Evolutionary conservation across 2,329 filamentous ascomycete genomes (phyloP).

Genomic region (Fusarium cyanostomum): DNA sequence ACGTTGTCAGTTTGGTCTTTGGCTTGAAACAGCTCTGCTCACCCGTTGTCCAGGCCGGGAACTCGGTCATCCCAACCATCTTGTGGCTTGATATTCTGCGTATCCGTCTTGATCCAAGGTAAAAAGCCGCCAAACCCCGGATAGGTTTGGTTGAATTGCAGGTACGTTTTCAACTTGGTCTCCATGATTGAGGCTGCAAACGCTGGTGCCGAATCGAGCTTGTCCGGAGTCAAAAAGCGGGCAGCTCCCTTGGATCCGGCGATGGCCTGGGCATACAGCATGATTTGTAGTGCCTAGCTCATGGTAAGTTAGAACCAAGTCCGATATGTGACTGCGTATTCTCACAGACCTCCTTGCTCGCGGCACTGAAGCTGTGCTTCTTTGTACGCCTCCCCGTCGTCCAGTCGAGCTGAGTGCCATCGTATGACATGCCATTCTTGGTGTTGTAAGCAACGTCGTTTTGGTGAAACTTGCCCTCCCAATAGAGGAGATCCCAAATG

Average conservation of each 20-base stretch:
- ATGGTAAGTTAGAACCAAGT: neutral
- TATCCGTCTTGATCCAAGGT: slow-evolving; percentile 50
- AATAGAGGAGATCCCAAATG: slow-evolving; percentile 51
- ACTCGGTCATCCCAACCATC: slow-evolving; percentile 52
- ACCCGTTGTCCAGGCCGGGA: slow-evolving; percentile 54
- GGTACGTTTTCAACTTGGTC: slow-evolving; percentile 52
- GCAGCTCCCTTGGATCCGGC: slow-evolving; percentile 50
- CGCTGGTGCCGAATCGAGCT: slow-evolving; percentile 44
- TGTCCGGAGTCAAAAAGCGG: slow-evolving; percentile 49
- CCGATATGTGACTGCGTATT: neutral
- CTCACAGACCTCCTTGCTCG: slow-evolving; percentile 47
- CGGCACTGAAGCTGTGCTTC: slow-evolving; percentile 53
- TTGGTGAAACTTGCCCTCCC: slow-evolving; percentile 57
- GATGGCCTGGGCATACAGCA: slow-evolving; percentile 55
- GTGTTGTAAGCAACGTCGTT: slow-evolving; percentile 53
- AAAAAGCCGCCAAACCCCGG: slow-evolving; percentile 54
- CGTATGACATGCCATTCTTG: slow-evolving; percentile 54
- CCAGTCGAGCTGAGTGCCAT: slow-evolving; percentile 52
- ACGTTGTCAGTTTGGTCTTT: fast-evolving
- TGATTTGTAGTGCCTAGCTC: slow-evolving; percentile 52
- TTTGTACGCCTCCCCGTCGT: slow-evolving; percentile 47
- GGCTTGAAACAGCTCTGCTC: neutral
- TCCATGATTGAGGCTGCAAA: slow-evolving; percentile 51
- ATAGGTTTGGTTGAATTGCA: slow-evolving; percentile 52
- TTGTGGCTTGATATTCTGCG: slow-evolving; percentile 45